Evolutionary conservation across 352 stramenopile genomes (phyloP).

Genomic region (Globisporangium carolinianum): DNA sequence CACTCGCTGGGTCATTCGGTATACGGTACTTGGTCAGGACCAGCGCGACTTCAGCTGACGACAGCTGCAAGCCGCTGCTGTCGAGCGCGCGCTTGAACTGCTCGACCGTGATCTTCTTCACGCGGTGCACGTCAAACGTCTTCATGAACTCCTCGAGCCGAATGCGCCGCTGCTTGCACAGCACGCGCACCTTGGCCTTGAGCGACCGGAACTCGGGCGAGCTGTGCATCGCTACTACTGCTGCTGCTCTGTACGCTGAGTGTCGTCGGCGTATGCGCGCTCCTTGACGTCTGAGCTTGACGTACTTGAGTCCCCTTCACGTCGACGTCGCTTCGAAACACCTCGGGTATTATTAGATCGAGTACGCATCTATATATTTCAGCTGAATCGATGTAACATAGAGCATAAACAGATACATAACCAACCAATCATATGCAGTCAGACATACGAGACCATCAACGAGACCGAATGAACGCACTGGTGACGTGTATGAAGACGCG

Average conservation of each 20-base stretch:
- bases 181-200: slow-evolving; percentile 68
- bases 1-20: slow-evolving; percentile 44
- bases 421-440: no score
- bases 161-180: slow-evolving; percentile 81
- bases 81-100: slow-evolving; percentile 81
- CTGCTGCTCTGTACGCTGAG: background rate
- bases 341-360: no score
- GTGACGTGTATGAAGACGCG: no score
- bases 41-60: slow-evolving; percentile 35
- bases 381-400: no score
- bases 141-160: slow-evolving; percentile 86
- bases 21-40: slow-evolving; percentile 68
- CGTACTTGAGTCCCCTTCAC: no score
- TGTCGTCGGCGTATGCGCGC: background rate
- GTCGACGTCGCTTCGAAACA: no score
- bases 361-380: no score
- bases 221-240: slow-evolving; percentile 34
- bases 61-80: slow-evolving; percentile 62
- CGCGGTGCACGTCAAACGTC: slow-evolving; percentile 77
- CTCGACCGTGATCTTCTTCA: slow-evolving; percentile 78
- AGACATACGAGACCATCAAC: no score
- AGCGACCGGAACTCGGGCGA: slow-evolving; percentile 71
- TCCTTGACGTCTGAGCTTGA: no score
- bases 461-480: no score
- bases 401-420: no score